Percentiles rank a stretch among this genome's conserved stretches.
phyloP scores from a whole-genome alignment of 108 stramenopile species.

The Bacterosira constricta region DNA sequence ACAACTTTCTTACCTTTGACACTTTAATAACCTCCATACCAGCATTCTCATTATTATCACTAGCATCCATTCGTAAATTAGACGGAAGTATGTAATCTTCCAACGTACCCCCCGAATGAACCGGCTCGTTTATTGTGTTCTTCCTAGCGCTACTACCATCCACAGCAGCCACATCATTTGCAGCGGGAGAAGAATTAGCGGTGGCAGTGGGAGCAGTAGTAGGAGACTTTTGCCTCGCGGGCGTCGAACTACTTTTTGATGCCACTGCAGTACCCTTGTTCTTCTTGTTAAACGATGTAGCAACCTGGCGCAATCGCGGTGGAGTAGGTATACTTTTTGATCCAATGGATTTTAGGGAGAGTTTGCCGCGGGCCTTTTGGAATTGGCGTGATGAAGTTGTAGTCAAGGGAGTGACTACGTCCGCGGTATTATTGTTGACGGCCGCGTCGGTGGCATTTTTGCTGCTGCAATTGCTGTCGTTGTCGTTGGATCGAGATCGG shows the following conservation, averaged over 20 bases:
- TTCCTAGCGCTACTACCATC: neutral
- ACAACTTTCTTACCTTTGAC: constrained; percentile 62
- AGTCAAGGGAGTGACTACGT: neutral
- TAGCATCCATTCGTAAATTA: constrained; percentile 16
- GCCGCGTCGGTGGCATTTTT: neutral
- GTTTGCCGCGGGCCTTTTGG: too few relatives aligned
- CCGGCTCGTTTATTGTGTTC: neutral
- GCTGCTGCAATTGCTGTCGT: too few relatives aligned
- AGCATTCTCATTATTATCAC: constrained; percentile 4
- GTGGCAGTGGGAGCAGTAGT: too few relatives aligned
- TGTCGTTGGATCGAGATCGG: neutral
- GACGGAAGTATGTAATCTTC: constrained; percentile 30
- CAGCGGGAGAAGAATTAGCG: neutral
- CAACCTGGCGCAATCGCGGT: too few relatives aligned
- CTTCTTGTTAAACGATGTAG: too few relatives aligned
- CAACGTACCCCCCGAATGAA: constrained; percentile 37
- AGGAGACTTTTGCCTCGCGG: too few relatives aligned
- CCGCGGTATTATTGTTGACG: neutral
- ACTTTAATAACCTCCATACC: constrained; percentile 73
- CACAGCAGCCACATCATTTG: neutral
- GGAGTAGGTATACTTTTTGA: too few relatives aligned
- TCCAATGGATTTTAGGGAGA: too few relatives aligned
- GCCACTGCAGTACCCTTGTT: too few relatives aligned
- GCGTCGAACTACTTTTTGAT: too few relatives aligned
- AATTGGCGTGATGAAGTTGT: too few relatives aligned